Base-by-base conservation (phyloP, 164 flowering plant species). In the Sedum album region DNA sequence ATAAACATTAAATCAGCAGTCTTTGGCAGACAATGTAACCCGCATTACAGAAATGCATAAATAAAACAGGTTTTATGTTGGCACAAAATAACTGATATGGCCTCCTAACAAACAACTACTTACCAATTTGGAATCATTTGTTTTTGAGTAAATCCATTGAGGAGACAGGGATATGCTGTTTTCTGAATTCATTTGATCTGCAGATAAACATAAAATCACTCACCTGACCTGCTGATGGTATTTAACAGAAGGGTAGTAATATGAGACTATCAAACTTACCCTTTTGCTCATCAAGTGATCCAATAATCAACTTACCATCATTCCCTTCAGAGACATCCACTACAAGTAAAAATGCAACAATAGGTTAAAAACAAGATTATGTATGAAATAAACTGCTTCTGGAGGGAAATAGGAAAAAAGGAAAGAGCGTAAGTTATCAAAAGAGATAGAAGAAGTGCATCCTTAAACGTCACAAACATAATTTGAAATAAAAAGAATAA, bases 111-210 rank as follows among this genome's bases (percentile, higher is more conserved):
- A n/a, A n/a, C n/a, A 33, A 72, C 53, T n/a, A 69, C 70, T 25
- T 62, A 81, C 79, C 70, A 66, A 62, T 81, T 88, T 93, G 31
- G 82, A 36, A 53, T 93, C 98, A 55, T 36, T 78, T 49, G 93
- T 91, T 78, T 87, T 93, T 42, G 90, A 76, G 77, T 93, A 84
- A 48, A 93, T 91, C 97, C 98, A 93, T 69, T 93, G 98, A 0
- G 97, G 98, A 72, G 98, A 91, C 69, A 93, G 68, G 1, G 98
- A 94, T 28, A 89, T 88, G 76, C 76, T 86, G 81, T 70, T 91
- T 25, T 93, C 97, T 15, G 89, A 78, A 44, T 74, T 64, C 44
- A 42, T 71, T 82, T 82, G 93, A 78, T 91, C 97, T 89, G 86
- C 75, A 75, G 61, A 71, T 33, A n/a, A 41, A 44, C 65, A 67